phyloP scores from a whole-genome alignment of 1,284 basidiomycete species.

The Trichosporon asahii region DNA sequence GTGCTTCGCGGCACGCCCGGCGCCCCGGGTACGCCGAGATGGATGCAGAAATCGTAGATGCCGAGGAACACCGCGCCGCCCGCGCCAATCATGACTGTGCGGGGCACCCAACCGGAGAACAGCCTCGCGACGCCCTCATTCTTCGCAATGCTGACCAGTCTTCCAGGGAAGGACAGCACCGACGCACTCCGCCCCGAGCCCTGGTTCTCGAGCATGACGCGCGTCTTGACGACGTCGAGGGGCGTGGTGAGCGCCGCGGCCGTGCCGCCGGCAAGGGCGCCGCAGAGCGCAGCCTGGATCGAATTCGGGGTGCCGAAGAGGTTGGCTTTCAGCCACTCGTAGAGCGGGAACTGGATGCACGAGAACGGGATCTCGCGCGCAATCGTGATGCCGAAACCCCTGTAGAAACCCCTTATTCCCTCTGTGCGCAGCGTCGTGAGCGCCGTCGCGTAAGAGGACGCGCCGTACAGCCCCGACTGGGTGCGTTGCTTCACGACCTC shows the following conservation, averaged over 20 bases:
- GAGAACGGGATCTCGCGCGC: conserved; percentile 93
- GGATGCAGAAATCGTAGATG: conserved; percentile 66
- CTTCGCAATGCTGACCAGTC: conserved; percentile 65
- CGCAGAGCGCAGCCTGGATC: conserved; percentile 85
- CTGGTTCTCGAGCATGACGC: conserved; percentile 85
- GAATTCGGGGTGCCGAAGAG: conserved; percentile 60
- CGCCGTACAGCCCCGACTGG: conserved; percentile 65
- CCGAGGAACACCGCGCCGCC: conserved; percentile 97
- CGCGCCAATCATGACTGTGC: conserved; percentile 92
- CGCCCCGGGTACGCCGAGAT: conserved; percentile 27
- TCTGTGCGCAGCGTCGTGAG: conserved; percentile 58
- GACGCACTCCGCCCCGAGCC: conserved; percentile 46
- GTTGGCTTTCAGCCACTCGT: conserved; percentile 75
- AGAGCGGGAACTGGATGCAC: conserved; percentile 93
- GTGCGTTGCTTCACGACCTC: conserved; percentile 87
- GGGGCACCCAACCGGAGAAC: conserved; percentile 82
- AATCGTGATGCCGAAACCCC: conserved; percentile 74
- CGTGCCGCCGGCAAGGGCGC: conserved; percentile 83
- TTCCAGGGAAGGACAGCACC: conserved; percentile 57
- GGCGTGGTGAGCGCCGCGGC: conserved; percentile 91
- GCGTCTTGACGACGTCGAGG: conserved; percentile 92
- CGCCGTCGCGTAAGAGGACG: conserved; percentile 46
- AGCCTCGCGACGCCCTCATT: conserved; percentile 72
- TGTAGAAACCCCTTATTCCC: conserved; percentile 69
- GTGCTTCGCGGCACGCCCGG: neutral